Conservation (phyloP, 768 basidiomycete species). For the Tubosaeta brunneosetosa region DNA sequence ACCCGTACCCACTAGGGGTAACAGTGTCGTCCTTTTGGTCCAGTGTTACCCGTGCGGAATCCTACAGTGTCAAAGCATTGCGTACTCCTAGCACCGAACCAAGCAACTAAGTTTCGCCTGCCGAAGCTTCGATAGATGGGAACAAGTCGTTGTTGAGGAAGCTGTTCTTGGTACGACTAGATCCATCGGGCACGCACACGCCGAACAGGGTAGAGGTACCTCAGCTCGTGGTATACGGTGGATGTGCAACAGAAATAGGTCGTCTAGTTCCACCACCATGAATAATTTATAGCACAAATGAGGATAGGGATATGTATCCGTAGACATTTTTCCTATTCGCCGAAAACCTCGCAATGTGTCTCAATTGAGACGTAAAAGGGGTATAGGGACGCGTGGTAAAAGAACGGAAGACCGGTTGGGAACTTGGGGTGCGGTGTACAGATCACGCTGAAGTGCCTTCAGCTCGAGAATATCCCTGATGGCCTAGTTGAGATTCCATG, state of each 20-base stretch:
- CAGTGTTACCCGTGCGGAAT: background rate
- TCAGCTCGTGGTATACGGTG: no score
- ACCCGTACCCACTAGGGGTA: no score
- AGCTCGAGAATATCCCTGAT: conserved; percentile 61
- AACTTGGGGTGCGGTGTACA: conserved; percentile 55
- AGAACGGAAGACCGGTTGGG: conserved; percentile 39
- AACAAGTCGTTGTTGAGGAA: no score
- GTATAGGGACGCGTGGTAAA: conserved; percentile 55
- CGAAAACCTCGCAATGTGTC: background rate
- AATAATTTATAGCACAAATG: no score
- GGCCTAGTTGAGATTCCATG: background rate
- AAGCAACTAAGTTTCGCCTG: conserved; percentile 62
- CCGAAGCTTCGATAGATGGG: conserved; percentile 41
- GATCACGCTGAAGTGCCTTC: conserved; percentile 61
- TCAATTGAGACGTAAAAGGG: conserved; percentile 51
- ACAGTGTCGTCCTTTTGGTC: no score
- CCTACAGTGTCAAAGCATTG: conserved; percentile 82
- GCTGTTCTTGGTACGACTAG: no score
- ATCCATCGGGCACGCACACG: background rate
- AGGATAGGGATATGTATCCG: background rate
- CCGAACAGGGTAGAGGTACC: background rate
- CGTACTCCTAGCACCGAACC: conserved; percentile 90
- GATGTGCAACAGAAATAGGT: no score
- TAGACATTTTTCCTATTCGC: background rate
- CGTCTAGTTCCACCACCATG: no score